Conservation (phyloP, 768 basidiomycete species). For the Royoungia palumana region DNA sequence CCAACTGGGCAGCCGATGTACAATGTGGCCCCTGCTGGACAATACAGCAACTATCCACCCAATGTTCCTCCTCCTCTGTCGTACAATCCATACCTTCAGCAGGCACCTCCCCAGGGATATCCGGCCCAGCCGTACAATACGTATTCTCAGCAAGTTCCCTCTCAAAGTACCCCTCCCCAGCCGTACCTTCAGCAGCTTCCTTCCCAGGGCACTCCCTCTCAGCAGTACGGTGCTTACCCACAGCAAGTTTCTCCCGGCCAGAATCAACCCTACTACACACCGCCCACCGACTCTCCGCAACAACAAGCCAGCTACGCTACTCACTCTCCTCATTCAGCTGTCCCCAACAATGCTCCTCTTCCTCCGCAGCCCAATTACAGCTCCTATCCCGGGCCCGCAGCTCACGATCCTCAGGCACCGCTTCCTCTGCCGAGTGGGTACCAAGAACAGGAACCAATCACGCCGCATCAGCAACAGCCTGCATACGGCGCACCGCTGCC, state of each 20-base stretch:
- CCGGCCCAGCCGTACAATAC: not conserved
- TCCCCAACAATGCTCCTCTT: not conserved
- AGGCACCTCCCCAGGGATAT: not conserved
- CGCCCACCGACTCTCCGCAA: not conserved
- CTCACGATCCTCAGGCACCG: conserved; percentile 6
- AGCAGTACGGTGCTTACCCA: not conserved
- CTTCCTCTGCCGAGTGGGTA: conserved; percentile 9
- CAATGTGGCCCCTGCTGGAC: not conserved
- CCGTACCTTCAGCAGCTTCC: too few species aligned
- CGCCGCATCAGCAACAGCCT: not conserved
- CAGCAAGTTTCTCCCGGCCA: not conserved
- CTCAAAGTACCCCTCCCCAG: not conserved
- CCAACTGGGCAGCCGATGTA: conserved; percentile 11
- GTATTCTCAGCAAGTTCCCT: not conserved
- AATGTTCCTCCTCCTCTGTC: conserved; percentile 1
- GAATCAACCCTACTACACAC: conserved; percentile 6
- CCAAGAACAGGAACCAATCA: conserved; percentile 2
- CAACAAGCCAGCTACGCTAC: conserved; percentile 2
- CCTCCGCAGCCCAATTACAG: conserved; percentile 19
- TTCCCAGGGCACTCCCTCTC: not conserved
- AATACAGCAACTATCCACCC: conserved; percentile 4
- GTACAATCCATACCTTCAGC: conserved; percentile 9
- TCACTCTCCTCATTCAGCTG: conserved; percentile 7
- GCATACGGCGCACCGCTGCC: not conserved
- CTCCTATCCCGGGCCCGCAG: conserved; percentile 14